Base-by-base conservation (phyloP, 75 land plant species). In the Pinus tabuliformis region DNA sequence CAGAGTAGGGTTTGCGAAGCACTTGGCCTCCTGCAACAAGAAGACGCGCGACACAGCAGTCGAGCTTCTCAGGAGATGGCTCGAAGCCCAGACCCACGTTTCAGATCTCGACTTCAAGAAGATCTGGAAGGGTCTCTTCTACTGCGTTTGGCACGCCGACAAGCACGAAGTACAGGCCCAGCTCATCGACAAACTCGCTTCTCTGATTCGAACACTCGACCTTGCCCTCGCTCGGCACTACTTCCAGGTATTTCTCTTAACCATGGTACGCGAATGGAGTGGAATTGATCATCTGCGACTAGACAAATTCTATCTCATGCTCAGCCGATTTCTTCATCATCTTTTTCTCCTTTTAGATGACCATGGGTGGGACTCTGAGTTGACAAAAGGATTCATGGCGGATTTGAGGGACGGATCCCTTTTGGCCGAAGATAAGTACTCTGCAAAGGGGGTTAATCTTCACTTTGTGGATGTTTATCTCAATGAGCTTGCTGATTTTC, bases 41-140 rank as follows among this genome's bases (percentile, higher is more conserved):
- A 39, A 79, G 56, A 74, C 85, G 70, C 86, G 99, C 3, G 86
- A 82, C 80, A 84, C 83, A 63, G 86, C 98, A 49, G 75, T 96
- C 13, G 70, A 79, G 22, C 63, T 77, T 45, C 82, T 96, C 30
- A 64, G 73, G 12, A 57, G 81, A 18, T 92, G 92, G 92, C 86
- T 96, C 9, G 59, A 79, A 66, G 59, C 54, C 18, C 42, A 81
- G 76, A n/a, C 26, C 62, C 60, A 24, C 56, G 24, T 82, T 12
- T 80, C 87, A 30, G 92, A 91, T 11, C 84, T 81, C 17, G 93
- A 88, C 68, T 80, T 96, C 76, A 83, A 80, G 75, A 91, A 85
- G 84, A 83, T 96, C 80, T 96, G 99, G 99, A 94, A 92, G 70
- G 97, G 97, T 21, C 90, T 96, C 75, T 94, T 96, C 82, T 96